Evolutionary conservation across 2,329 filamentous ascomycete species (phyloP), one percentile per base, ranked within the genome.

Genomic region (Incumbomyces delicatus): DNA sequence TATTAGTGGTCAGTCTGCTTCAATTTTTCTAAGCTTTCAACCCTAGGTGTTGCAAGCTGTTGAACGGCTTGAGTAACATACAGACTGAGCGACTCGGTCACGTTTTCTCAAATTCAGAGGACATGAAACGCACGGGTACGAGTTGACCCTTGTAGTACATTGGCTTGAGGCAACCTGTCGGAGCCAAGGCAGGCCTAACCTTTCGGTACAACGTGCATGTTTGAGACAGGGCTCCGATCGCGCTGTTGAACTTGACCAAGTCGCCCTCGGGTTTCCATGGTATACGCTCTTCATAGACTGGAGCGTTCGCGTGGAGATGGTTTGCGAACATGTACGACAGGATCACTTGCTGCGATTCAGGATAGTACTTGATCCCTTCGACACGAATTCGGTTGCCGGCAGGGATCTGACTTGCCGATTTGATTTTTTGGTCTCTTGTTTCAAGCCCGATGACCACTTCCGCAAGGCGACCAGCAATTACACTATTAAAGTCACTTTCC

Each of bases 191-290:
- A 5, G 40, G 30, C 3, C 30, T 11, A 3, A 29, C 40, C n/a
- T 42, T 42, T 29, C 40, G 16, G 30, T 42, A 42, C 30, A 42
- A 22, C 2, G 40, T 42, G 40, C 40, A 42, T 14, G 27, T 33
- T 17, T 42, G 40, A 8, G 40, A 42, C 13, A 42, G 29, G n/a
- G 40, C 40, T 16, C 30, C 30, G n/a, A 42, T 42, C 7, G 40
- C 40, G 18, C 18, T 34, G 30, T 32, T 42, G 29, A 42, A 20
- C 18, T 42, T 42, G 11, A 32, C 18, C 8, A 42, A n/a, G 30
- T 42, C 29, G 20, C 40, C 40, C 29, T 42, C 40, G 11, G 33
- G 40, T n/a, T 42, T 42, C 27, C 27, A 42, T 29, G 40, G 40
- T 18, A 42, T 42, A 30, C 18, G 40, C 27, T 17, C 20, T 18